These are phyloP conservation scores for Bidens hawaiensis DNA, from an alignment of 140 eudicot genomes.

Conservation along the genomic window DNA sequence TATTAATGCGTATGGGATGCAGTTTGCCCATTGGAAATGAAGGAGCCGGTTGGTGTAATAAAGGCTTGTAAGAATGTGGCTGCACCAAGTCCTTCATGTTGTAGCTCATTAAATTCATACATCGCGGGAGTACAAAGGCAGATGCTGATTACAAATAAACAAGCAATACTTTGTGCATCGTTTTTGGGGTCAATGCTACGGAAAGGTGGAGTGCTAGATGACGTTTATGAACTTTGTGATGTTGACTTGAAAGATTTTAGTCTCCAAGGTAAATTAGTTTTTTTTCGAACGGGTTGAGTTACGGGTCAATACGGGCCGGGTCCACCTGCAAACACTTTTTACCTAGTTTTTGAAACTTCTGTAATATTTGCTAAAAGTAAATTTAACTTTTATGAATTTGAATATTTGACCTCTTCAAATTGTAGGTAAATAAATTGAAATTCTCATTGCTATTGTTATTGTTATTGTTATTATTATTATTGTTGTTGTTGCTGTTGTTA, in stretches of 20 bases:
- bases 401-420: not conserved
- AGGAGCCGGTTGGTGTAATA: constrained; percentile 78
- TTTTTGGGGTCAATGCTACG: constrained; percentile 72
- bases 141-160: constrained; percentile 86
- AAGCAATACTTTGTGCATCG: constrained; percentile 91
- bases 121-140: constrained; percentile 72
- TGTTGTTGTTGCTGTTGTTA: no score
- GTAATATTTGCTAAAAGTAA: no score
- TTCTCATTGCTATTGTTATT: not conserved
- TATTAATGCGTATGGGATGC: constrained; percentile 23
- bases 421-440: not conserved
- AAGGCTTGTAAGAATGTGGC: constrained; percentile 74
- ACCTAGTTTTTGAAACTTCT: not conserved
- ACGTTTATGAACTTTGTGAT: constrained; percentile 91
- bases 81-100: constrained; percentile 77
- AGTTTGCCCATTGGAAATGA: constrained; percentile 89
- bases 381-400: not conserved
- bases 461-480: no score
- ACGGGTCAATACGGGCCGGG: not conserved
- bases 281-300: not conserved
- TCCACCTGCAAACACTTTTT: not conserved
- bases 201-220: constrained; percentile 82
- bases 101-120: constrained; percentile 75
- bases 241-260: constrained; percentile 94
- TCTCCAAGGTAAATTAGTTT: constrained; percentile 62